Percentiles rank a stretch among this genome's conserved stretches.
Evolutionary conservation across 31 red algal genomes (phyloP).

Genomic region (Asparagopsis taxiformis): DNA sequence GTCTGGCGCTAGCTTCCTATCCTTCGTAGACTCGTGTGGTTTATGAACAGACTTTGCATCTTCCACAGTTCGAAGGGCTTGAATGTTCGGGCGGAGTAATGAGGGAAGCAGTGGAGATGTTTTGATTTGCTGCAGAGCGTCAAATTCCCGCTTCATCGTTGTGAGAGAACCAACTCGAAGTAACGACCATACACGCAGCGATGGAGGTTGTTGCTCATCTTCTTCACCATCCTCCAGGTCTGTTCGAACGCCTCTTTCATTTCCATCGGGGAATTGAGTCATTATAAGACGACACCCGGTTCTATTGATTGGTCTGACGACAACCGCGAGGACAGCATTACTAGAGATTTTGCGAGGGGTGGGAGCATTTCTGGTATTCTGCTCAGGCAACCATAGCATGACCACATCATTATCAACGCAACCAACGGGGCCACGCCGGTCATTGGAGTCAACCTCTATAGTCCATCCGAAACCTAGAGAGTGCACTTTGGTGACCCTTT

Average conservation of each 20-base stretch:
- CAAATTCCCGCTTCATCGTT: slow-evolving; percentile 74
- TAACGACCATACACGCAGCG: slow-evolving; percentile 24
- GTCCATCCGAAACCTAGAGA: slow-evolving; percentile 38
- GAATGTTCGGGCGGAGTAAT: slow-evolving; percentile 25
- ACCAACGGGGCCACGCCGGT: slow-evolving; percentile 56
- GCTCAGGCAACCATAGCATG: slow-evolving; percentile 29
- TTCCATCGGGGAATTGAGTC: slow-evolving; percentile 35
- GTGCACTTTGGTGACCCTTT: slow-evolving; percentile 39
- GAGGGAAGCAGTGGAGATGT: slow-evolving; percentile 46
- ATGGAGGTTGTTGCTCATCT: slow-evolving; percentile 10
- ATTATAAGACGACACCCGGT: slow-evolving; percentile 43
- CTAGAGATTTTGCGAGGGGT: slow-evolving; percentile 35
- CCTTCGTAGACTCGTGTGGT: slow-evolving; percentile 4
- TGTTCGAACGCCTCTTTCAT: slow-evolving; percentile 14
- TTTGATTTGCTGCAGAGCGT: slow-evolving; percentile 61
- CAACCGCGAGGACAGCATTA: slow-evolving; percentile 38
- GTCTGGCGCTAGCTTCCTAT: not conserved
- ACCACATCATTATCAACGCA: slow-evolving; percentile 71
- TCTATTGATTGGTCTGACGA: slow-evolving; percentile 23
- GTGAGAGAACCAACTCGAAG: slow-evolving; percentile 64
- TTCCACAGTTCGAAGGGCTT: slow-evolving; percentile 4
- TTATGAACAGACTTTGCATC: not conserved
- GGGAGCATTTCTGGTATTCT: slow-evolving; percentile 13
- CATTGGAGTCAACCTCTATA: slow-evolving; percentile 53
- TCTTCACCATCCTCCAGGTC: slow-evolving; percentile 45